A percentile compares a stretch with the other conserved stretches of the same genome.
Conservation (phyloP, 129 eudicot genomes). For the Pseudognaphalium luteoalbum region DNA sequence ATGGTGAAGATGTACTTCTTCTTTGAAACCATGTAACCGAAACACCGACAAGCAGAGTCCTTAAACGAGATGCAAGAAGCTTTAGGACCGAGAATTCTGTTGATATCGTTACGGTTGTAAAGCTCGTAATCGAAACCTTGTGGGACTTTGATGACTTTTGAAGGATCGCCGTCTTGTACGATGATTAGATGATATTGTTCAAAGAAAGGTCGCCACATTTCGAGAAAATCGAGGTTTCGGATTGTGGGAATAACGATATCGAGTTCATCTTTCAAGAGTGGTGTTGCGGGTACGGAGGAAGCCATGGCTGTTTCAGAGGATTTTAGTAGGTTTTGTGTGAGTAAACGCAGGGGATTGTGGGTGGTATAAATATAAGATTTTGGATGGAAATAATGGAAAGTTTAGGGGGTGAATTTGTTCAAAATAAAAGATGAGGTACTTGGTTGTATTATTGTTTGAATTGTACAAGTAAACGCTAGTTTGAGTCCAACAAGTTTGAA, state of each 20-base stretch:
- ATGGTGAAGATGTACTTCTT: constrained; percentile 65
- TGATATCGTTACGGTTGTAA: constrained; percentile 70
- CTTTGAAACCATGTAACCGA: constrained; percentile 66
- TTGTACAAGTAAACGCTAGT: neutral
- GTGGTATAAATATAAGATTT: neutral
- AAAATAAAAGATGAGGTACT: neutral
- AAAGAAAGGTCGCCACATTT: constrained; percentile 75
- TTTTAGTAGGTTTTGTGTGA: neutral
- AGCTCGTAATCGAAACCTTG: constrained; percentile 71
- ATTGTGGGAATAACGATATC: constrained; percentile 67
- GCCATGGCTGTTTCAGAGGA: constrained; percentile 29
- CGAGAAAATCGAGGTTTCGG: constrained; percentile 68
- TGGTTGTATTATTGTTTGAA: neutral
- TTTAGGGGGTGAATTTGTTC: neutral
- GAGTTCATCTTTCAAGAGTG: constrained; percentile 54
- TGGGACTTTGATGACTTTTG: constrained; percentile 54
- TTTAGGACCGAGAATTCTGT: constrained; percentile 64
- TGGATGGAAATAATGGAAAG: neutral
- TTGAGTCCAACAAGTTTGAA: too few species aligned
- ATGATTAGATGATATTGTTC: constrained; percentile 63
- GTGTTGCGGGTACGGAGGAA: constrained; percentile 38
- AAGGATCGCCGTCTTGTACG: constrained; percentile 71
- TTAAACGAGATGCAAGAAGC: constrained; percentile 76
- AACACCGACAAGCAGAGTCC: constrained; percentile 77
- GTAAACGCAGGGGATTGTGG: neutral